Conservation (phyloP, 345 rosid species). For the Citrus medica region DNA sequence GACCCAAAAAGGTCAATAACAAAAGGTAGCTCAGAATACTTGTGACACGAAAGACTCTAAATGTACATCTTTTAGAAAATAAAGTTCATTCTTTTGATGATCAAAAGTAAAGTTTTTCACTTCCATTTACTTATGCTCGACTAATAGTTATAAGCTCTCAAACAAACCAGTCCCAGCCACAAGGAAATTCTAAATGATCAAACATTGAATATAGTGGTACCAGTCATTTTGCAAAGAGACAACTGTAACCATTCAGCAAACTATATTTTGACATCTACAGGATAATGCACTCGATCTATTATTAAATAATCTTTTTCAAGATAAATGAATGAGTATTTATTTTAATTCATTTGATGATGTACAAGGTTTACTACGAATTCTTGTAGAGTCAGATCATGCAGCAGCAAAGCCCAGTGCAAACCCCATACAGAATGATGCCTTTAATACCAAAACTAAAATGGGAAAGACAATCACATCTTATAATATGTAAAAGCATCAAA, state of each 20-base stretch:
- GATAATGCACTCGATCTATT: not conserved
- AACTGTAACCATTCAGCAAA: not conserved
- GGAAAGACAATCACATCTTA: conserved; percentile 3
- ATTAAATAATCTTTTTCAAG: not conserved
- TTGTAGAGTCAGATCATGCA: not conserved
- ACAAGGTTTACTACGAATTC: not conserved
- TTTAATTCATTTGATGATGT: not conserved
- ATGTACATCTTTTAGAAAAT: not conserved
- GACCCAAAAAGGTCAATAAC: not conserved
- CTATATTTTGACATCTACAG: not conserved
- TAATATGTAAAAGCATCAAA: not conserved
- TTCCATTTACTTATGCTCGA: too few species aligned
- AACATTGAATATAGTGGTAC: not conserved
- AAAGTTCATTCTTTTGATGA: not conserved
- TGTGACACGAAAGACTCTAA: not conserved
- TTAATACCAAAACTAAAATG: conserved; percentile 1
- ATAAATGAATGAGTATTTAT: not conserved
- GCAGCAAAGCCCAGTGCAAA: not conserved
- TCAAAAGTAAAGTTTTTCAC: not conserved
- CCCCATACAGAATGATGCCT: not conserved
- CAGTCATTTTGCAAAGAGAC: not conserved
- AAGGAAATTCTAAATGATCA: not conserved
- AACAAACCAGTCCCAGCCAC: not conserved
- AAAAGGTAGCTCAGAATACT: not conserved
- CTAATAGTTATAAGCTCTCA: too few species aligned